These are phyloP conservation scores for Candida palmyrensis DNA, from an alignment of 805 yeast species.

Conservation along the genomic window DNA sequence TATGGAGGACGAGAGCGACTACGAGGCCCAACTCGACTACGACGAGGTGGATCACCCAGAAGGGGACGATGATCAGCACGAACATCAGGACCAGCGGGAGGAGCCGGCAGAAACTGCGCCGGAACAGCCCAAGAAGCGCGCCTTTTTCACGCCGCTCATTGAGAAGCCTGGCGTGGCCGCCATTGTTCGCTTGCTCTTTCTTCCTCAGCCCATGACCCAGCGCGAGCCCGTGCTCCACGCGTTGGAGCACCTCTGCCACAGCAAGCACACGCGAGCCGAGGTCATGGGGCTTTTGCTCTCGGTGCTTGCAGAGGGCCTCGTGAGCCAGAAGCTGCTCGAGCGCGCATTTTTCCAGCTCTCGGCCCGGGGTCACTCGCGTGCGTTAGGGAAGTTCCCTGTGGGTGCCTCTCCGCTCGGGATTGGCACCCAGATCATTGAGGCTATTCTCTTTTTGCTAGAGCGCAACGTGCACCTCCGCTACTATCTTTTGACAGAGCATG, in stretches of 20 bases:
- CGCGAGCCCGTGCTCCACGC: constrained; percentile 63
- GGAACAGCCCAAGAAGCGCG: constrained; percentile 24
- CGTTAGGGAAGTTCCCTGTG: constrained; percentile 38
- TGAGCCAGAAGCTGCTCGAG: constrained; percentile 56
- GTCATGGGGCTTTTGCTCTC: constrained; percentile 62
- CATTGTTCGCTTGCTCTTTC: constrained; percentile 61
- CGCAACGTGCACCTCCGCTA: constrained; percentile 62
- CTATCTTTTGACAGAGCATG: constrained; percentile 76
- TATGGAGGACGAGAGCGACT: constrained; percentile 11
- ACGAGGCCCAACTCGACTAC: constrained; percentile 18
- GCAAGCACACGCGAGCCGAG: constrained; percentile 75
- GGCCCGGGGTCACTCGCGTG: constrained; percentile 34
- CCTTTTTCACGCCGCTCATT: constrained; percentile 58
- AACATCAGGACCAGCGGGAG: constrained; percentile 5
- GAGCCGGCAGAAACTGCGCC: constrained; percentile 6
- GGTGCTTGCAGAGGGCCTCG: constrained; percentile 71
- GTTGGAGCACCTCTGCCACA: constrained; percentile 62
- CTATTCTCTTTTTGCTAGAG: constrained; percentile 65
- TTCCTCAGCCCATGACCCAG: constrained; percentile 61
- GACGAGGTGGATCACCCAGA: constrained; percentile 16
- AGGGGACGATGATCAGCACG: constrained; percentile 14
- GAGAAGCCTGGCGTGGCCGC: constrained; percentile 77
- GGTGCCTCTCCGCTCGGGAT: constrained; percentile 66
- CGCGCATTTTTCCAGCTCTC: constrained; percentile 55
- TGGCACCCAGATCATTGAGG: constrained; percentile 74